A percentile compares a stretch with the other conserved stretches of the same genome.
phyloP scores from a whole-genome alignment of 2,329 filamentous ascomycete genomes.

The Magnaporthiopsis incrustans region DNA sequence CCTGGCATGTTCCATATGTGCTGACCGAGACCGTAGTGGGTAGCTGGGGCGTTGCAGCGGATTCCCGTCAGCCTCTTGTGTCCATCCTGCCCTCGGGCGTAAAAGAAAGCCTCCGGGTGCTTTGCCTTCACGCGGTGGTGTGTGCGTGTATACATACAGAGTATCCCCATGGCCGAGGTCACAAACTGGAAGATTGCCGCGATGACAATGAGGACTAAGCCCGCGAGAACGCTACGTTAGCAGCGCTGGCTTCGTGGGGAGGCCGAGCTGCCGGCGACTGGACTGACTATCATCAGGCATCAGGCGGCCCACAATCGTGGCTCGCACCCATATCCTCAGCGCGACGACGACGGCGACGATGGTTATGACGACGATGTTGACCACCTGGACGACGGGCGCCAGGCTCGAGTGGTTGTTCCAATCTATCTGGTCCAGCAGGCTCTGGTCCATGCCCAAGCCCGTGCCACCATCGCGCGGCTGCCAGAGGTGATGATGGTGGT shows the following conservation, averaged over 20 bases:
- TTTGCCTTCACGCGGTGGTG: too few relatives aligned
- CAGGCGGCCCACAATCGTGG: conserved; percentile 13
- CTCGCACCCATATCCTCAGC: conserved; percentile 14
- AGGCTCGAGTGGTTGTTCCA: conserved; percentile 14
- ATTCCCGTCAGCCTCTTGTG: too few relatives aligned
- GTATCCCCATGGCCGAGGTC: conserved; percentile 12
- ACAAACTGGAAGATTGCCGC: conserved; percentile 16
- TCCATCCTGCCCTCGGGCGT: too few relatives aligned
- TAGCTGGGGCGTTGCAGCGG: conserved; percentile 8
- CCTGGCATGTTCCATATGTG: conserved; percentile 20
- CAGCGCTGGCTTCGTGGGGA: too few relatives aligned
- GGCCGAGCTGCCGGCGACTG: too few relatives aligned
- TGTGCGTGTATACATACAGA: conserved; percentile 5
- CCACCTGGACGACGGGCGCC: conserved; percentile 9
- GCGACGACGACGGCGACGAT: conserved; percentile 15
- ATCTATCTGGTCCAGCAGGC: conserved; percentile 14
- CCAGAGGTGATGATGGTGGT: too few relatives aligned
- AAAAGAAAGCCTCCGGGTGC: too few relatives aligned
- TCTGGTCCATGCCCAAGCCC: not conserved
- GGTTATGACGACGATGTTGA: conserved; percentile 14
- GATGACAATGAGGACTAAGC: conserved; percentile 14
- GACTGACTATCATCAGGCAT: conserved; percentile 15
- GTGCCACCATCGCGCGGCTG: too few relatives aligned
- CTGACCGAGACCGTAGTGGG: conserved; percentile 16
- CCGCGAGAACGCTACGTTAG: not conserved